phyloP scores from a whole-genome alignment of 345 rosid species.

The Atalantia buxifolia region DNA sequence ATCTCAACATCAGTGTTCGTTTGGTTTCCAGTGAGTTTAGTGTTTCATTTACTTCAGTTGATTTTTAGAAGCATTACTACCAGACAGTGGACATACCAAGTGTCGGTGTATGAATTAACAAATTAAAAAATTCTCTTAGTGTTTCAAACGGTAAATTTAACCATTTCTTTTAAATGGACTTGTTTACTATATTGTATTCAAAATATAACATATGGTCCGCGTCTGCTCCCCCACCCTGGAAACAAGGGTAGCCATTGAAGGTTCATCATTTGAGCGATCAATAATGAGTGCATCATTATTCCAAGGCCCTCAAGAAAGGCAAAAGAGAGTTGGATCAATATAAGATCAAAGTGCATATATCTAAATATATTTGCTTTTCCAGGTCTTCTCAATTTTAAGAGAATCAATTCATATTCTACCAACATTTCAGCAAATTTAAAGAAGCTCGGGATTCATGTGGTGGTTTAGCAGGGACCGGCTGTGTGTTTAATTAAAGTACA shows the following conservation, averaged over 20 bases:
- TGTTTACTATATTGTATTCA: too few species aligned
- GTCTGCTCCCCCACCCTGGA: background rate
- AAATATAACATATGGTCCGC: background rate
- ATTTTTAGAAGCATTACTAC: too few species aligned
- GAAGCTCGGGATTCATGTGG: too few species aligned
- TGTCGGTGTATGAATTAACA: background rate
- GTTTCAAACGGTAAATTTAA: background rate
- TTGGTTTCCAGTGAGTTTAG: too few species aligned
- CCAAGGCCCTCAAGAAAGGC: background rate
- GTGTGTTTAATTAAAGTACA: background rate
- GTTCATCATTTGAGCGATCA: background rate
- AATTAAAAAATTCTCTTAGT: background rate
- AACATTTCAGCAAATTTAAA: background rate
- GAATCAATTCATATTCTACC: background rate
- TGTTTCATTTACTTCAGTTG: too few species aligned
- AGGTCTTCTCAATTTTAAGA: background rate
- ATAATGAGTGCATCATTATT: background rate
- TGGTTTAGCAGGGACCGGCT: too few species aligned
- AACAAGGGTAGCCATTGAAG: conserved; percentile 12
- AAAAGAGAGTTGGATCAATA: background rate
- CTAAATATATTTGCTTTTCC: background rate
- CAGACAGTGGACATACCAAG: too few species aligned
- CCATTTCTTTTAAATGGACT: background rate
- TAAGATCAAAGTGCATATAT: background rate
- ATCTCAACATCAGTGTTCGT: background rate